Evolutionary conservation across 495 filamentous ascomycete species (phyloP).

Genomic region (Penicillium angulare): DNA sequence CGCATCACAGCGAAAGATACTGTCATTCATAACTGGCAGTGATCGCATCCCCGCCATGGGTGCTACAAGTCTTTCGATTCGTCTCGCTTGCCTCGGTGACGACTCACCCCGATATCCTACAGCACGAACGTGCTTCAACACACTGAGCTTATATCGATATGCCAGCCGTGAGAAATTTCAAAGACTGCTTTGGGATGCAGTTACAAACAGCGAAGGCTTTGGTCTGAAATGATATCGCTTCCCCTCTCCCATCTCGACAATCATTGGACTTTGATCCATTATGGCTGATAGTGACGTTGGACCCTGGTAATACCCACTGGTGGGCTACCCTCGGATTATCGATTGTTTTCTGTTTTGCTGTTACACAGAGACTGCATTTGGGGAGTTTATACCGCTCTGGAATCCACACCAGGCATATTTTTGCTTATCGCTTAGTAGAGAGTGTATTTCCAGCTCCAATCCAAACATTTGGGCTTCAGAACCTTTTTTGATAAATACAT

Average conservation of each 20-base stretch:
- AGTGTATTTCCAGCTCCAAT: not conserved
- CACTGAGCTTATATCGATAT: constrained; percentile 75
- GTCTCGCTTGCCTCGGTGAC: constrained; percentile 71
- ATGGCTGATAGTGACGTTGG: constrained; percentile 1
- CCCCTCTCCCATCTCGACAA: no score
- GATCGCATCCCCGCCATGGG: constrained; percentile 93
- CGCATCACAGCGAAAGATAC: constrained; percentile 68
- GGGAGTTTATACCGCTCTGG: not conserved
- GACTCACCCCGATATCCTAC: constrained; percentile 75
- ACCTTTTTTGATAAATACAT: no score
- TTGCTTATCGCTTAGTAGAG: not conserved
- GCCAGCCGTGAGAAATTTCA: constrained; percentile 61
- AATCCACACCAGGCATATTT: not conserved
- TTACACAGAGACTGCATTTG: not conserved
- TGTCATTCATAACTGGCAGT: constrained; percentile 91
- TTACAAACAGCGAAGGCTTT: constrained; percentile 90
- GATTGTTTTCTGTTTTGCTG: not conserved
- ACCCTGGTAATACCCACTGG: constrained; percentile 1
- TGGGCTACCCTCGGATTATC: not conserved
- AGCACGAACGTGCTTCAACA: constrained; percentile 91
- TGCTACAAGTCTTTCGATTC: constrained; percentile 75
- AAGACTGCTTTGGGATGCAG: constrained; percentile 77
- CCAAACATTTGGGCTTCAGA: not conserved
- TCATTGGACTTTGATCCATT: not conserved
- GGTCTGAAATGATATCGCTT: constrained; percentile 66